phyloP scores from a whole-genome alignment of 2,329 filamentous ascomycete species.

The Thielaviopsis euricoi region DNA sequence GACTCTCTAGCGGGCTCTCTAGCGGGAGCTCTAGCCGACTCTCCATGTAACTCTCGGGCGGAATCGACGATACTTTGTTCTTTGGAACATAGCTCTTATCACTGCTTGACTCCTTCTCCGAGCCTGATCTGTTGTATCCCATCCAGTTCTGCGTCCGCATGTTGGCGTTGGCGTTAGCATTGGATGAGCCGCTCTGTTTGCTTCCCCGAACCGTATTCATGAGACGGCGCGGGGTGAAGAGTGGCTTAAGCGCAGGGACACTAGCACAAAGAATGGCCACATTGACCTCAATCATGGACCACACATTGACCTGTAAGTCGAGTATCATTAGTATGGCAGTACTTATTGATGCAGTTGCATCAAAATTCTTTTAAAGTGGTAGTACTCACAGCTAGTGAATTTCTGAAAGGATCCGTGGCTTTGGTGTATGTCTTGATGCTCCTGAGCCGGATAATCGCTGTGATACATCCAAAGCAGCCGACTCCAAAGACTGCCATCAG shows the following conservation, averaged over 20 bases:
- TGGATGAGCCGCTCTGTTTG: not conserved
- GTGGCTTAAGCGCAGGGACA: constrained; percentile 31
- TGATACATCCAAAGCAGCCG: constrained; percentile 22
- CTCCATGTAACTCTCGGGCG: too few species aligned
- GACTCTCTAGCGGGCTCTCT: too few species aligned
- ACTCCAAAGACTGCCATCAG: constrained; percentile 28
- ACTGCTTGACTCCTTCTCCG: constrained; percentile 1
- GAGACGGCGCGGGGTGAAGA: constrained; percentile 23
- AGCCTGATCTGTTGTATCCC: constrained; percentile 5
- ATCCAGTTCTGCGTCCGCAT: constrained; percentile 7
- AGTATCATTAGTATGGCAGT: not conserved
- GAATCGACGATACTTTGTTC: not conserved
- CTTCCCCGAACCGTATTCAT: not conserved
- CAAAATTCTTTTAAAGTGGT: constrained; percentile 14
- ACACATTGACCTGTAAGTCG: constrained; percentile 20
- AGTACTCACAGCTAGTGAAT: constrained; percentile 15
- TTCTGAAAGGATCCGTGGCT: constrained; percentile 21
- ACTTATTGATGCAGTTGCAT: not conserved
- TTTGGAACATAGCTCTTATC: constrained; percentile 1
- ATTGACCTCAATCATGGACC: constrained; percentile 33
- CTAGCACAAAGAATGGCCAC: constrained; percentile 32
- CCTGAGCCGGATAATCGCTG: constrained; percentile 23
- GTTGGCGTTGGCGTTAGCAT: constrained; percentile 1
- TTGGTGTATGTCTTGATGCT: constrained; percentile 23
- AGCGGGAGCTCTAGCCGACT: too few species aligned